These are phyloP conservation scores for Globisporangium cederbergense DNA, from an alignment of 352 stramenopile species.

Conservation along the genomic window DNA sequence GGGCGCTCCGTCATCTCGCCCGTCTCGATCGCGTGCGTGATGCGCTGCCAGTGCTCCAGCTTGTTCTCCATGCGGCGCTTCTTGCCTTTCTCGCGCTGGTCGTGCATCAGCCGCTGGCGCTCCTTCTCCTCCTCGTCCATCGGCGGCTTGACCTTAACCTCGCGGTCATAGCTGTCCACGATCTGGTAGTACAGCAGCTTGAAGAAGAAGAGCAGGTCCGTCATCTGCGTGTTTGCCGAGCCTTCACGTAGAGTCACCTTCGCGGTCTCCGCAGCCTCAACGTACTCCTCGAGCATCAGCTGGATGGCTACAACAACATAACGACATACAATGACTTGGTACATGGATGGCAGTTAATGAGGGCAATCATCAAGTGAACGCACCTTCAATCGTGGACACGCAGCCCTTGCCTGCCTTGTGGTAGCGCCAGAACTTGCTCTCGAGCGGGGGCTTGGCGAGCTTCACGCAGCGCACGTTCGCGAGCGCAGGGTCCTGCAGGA, in stretches of 20 bases:
- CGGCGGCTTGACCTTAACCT: slow-evolving; percentile 58
- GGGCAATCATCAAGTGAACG: not conserved
- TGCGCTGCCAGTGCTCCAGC: slow-evolving; percentile 46
- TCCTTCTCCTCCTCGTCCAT: slow-evolving; percentile 84
- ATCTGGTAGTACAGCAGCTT: slow-evolving; percentile 73
- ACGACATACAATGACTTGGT: not conserved
- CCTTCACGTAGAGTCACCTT: slow-evolving; percentile 31
- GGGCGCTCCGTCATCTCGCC: slow-evolving; percentile 49
- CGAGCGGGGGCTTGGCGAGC: slow-evolving; percentile 61
- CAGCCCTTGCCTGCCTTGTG: slow-evolving; percentile 80
- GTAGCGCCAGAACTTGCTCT: slow-evolving; percentile 89
- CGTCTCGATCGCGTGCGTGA: slow-evolving; percentile 38
- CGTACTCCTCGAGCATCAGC: slow-evolving; percentile 79
- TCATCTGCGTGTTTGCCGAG: slow-evolving; percentile 34
- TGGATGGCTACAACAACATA: slow-evolving; percentile 56
- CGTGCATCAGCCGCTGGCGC: slow-evolving; percentile 61
- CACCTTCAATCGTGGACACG: slow-evolving; percentile 89
- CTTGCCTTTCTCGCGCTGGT: slow-evolving; percentile 30
- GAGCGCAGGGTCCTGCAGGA: slow-evolving; percentile 57
- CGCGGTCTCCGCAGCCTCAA: slow-evolving; percentile 32
- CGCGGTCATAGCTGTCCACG: slow-evolving; percentile 51
- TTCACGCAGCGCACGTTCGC: slow-evolving; percentile 68
- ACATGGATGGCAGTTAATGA: not conserved
- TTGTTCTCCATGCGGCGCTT: slow-evolving; percentile 78
- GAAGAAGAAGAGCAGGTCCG: slow-evolving; percentile 84